Base-by-base conservation (phyloP, 2,329 filamentous ascomycete species). In the Arthrocladium fulminans region DNA sequence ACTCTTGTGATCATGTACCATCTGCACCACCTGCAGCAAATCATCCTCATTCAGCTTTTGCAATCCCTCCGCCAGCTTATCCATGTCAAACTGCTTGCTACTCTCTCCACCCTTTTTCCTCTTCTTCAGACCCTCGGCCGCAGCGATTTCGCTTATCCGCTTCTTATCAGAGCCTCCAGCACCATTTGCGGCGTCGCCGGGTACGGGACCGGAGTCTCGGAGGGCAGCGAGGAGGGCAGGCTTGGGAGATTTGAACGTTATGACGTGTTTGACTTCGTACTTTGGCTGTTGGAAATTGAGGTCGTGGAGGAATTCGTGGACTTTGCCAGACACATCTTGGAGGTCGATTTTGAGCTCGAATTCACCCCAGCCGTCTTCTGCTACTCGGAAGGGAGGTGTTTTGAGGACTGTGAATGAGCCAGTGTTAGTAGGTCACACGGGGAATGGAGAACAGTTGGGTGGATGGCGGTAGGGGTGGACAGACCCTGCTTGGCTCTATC, bases 311-410 rank as follows among this genome's bases (percentile, higher is more conserved):
- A 98, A 75, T 12, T 78, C 74, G 61, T 88, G 79, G 62, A 95
- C 90, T 74, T 96, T 96, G 68, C 92, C 88, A 24, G 84, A 81
- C 9, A 54, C 48, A 37, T 84, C 86, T 62, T 82, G 84, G 58
- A 94, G 77, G 53, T 86, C 80, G 61, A 97, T 92, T 41, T 74
- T 76, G 81, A 98, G 90, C 65, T 97, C 92, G 65, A 98, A 98
- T 71, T 97, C 92, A 62, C 92, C 92, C 92, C 92, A 98, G 58
- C 92, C 92, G 69, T 96, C 86, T 68, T 98, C 94, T 55, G 81
- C 75, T 67, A 94, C 94, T 56, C 77, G 77, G 72, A 97, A 98
- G 0, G 92, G 92, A 0, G 88, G 80, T 56, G 85, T 83, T 63
- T 82, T 83, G 72, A 95, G 84, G 20, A 80, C 86, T 92, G 57